Conservation (phyloP, 441 rosid genomes). For the Biscutella laevigata region DNA sequence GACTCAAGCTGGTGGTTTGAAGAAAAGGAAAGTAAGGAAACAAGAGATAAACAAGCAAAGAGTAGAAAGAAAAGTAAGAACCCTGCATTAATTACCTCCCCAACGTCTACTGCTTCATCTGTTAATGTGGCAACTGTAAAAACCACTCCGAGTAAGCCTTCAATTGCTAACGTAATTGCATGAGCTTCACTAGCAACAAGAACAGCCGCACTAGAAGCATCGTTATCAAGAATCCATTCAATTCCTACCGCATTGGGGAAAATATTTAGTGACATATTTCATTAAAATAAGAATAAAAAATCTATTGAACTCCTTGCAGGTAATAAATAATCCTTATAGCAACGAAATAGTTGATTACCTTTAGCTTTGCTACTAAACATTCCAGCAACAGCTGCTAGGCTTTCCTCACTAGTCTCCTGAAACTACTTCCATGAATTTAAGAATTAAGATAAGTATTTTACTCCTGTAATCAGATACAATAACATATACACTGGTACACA, state of each 20-base stretch:
- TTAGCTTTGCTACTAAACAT: conserved; percentile 99
- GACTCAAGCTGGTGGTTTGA: conserved; percentile 70
- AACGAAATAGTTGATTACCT: conserved; percentile 45
- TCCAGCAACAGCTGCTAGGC: conserved; percentile 97
- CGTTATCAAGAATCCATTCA: conserved; percentile 99
- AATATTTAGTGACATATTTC: neutral
- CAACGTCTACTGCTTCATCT: conserved; percentile 89
- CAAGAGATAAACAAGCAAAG: conserved; percentile 17
- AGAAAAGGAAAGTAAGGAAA: conserved; percentile 21
- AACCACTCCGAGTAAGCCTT: conserved; percentile 93
- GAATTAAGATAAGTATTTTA: conserved; percentile 20
- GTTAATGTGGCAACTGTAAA: conserved; percentile 97
- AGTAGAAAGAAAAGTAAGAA: conserved; percentile 8
- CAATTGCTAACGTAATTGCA: conserved; percentile 93
- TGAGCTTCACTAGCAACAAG: conserved; percentile 99
- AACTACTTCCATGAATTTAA: conserved; percentile 36
- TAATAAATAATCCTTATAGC: neutral
- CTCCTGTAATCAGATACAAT: too few species aligned
- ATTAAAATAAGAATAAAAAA: neutral
- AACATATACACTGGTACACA: too few species aligned
- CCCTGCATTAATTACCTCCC: conserved; percentile 58
- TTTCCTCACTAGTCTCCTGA: conserved; percentile 97
- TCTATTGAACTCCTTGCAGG: neutral
- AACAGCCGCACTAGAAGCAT: conserved; percentile 96
- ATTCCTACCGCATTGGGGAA: conserved; percentile 46